Conservation (phyloP, 768 basidiomycete genomes). For the Cyclocybe cylindracea region DNA sequence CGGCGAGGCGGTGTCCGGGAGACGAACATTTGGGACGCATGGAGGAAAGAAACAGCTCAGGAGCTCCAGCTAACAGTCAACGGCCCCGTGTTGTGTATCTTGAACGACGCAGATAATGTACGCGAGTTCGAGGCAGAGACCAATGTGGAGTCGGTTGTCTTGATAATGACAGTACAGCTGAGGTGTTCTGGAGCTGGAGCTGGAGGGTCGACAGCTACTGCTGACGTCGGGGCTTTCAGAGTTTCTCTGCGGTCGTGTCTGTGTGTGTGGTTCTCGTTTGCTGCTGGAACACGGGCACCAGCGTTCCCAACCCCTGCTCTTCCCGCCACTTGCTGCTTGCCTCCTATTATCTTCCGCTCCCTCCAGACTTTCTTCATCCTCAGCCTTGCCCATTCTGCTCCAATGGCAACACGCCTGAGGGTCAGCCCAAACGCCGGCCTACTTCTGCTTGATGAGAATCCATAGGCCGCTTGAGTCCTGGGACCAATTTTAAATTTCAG, state of each 20-base stretch:
- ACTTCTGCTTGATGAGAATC: slow-evolving; percentile 21
- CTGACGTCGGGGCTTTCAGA: neutral
- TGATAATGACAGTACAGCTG: too few relatives aligned
- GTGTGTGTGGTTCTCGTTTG: neutral
- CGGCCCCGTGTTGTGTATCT: slow-evolving; percentile 21
- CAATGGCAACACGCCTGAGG: slow-evolving; percentile 7
- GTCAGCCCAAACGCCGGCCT: slow-evolving; percentile 24
- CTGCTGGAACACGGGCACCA: neutral
- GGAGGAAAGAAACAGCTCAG: neutral
- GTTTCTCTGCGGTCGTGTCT: neutral
- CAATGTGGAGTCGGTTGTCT: too few relatives aligned
- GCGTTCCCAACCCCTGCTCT: neutral
- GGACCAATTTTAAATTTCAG: too few relatives aligned
- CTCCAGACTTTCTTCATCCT: slow-evolving; percentile 13
- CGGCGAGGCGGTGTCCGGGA: too few relatives aligned
- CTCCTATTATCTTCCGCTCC: neutral
- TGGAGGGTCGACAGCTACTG: neutral
- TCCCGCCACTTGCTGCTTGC: slow-evolving; percentile 7
- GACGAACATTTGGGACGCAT: too few relatives aligned
- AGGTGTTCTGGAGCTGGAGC: neutral
- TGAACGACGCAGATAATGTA: slow-evolving; percentile 11
- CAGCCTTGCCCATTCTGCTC: too few relatives aligned
- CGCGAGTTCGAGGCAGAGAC: slow-evolving; percentile 2
- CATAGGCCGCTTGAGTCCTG: too few relatives aligned
- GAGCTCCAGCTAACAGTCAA: slow-evolving; percentile 18